Percentiles rank a stretch among this genome's conserved stretches.
These are phyloP conservation scores for Perkinsus olseni DNA, from an alignment of 169 alveolate genomes.

Conservation along the genomic window DNA sequence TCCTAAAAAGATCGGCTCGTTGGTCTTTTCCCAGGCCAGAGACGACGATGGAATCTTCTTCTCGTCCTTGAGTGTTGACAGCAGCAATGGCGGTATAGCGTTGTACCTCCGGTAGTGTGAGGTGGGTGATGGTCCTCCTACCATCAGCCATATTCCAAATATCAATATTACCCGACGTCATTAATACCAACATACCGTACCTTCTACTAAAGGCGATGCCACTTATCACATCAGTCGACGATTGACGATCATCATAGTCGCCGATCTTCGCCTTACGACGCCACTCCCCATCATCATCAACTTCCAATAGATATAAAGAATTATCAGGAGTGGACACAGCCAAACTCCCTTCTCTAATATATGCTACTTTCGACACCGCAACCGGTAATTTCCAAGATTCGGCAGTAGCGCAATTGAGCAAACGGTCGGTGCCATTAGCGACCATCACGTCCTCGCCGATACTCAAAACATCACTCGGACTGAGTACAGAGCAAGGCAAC, in stretches of 20 bases:
- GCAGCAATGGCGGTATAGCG: background rate
- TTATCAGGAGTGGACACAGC: background rate
- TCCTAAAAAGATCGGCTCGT: background rate
- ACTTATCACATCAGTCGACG: background rate
- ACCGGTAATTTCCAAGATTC: background rate
- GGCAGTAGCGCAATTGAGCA: background rate
- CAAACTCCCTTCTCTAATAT: background rate
- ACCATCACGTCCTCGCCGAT: background rate
- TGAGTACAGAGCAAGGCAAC: background rate
- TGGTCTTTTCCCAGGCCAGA: background rate
- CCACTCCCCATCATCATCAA: background rate
- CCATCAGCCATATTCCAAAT: background rate
- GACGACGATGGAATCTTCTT: background rate
- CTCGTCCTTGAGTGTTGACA: background rate
- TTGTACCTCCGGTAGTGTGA: background rate
- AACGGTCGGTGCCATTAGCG: background rate
- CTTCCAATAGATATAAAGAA: background rate
- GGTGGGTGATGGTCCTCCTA: background rate
- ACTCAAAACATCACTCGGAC: background rate
- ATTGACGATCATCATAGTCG: background rate
- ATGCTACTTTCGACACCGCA: background rate
- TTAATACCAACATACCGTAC: background rate
- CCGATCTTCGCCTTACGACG: background rate
- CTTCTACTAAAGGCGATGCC: background rate
- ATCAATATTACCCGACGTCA: background rate